A percentile compares a stretch with the other conserved stretches of the same genome.
Evolutionary conservation across 805 yeast species (phyloP).

Genomic region (Metschnikowia similis): DNA sequence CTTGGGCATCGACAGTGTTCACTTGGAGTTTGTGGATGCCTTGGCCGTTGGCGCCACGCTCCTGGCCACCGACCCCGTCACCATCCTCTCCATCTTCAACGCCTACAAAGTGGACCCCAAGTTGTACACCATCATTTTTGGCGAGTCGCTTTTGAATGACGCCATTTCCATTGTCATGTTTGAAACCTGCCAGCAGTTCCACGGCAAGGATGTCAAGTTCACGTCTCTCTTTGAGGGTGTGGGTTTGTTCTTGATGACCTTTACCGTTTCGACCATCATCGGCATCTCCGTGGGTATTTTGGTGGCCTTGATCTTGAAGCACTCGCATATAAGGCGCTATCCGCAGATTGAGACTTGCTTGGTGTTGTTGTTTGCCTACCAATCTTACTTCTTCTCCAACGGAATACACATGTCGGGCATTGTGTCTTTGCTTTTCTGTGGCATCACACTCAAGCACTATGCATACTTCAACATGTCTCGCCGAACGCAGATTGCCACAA

Average conservation of each 20-base stretch:
- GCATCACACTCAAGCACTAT: conserved; percentile 93
- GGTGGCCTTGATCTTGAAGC: conserved; percentile 86
- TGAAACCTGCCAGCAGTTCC: conserved; percentile 95
- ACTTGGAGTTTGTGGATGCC: conserved; percentile 93
- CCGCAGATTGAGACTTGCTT: conserved; percentile 97
- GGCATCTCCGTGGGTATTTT: conserved; percentile 85
- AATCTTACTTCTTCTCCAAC: conserved; percentile 93
- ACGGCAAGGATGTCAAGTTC: conserved; percentile 71
- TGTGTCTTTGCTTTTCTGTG: conserved; percentile 90
- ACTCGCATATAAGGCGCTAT: conserved; percentile 85
- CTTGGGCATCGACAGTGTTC: conserved; percentile 82
- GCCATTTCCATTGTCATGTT: conserved; percentile 99
- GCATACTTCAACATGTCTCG: conserved; percentile 97
- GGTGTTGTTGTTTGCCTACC: conserved; percentile 86
- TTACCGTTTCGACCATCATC: conserved; percentile 83
- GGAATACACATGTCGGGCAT: conserved; percentile 99
- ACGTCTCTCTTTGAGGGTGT: conserved; percentile 88
- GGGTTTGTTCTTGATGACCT: conserved; percentile 88
- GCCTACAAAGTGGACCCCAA: conserved; percentile 98
- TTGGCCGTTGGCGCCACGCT: conserved; percentile 96
- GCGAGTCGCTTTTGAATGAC: conserved; percentile 91
- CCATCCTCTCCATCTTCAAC: conserved; percentile 91
- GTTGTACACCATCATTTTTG: conserved; percentile 92
- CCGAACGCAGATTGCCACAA: conserved; percentile 93
- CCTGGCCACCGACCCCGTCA: conserved; percentile 98